Base-by-base conservation (phyloP, 2,329 filamentous ascomycete genomes). In the Colletotrichum sp. region DNA sequence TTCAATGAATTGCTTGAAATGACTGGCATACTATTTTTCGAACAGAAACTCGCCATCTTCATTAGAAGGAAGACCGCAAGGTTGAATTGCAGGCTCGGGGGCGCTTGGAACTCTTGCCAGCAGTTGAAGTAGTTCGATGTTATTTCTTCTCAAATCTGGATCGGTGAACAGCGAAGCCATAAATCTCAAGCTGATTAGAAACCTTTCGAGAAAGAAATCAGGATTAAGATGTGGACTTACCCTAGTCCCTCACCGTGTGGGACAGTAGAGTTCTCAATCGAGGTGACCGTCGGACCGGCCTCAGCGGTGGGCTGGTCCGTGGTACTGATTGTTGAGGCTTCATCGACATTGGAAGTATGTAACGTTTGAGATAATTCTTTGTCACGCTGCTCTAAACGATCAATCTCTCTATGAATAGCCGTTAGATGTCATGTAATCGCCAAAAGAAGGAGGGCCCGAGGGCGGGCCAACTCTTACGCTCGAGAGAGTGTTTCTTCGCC, bases 381-480 rank as follows among this genome's bases (percentile, higher is more conserved):
- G 19, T 69, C 72, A 19, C 52, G 30, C 52, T 80, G 69, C 69
- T 84, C 82, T 15, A 83, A 77, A 15, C 80, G 77, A 44, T 80
- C 71, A 34, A 82, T 80, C 25, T 76, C 65, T n/a, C 78, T 79
- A 22, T 13, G 11, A 25, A 52, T 22, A 22, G 44, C 44, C 44
- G n/a, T 52, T 13, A 52, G n/a, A 12, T 52, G 12, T 25, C 11
- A 19, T 57, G 52, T 34, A 19, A n/a, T 19, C 7, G 19, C 16
- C 12, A 25, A 29, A 30, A 25, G 1, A 15, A 39, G 15, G 36
- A 39, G 36, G 36, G 36, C 36, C 16, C 36, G 22, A 22, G 7
- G 62, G 29, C 16, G 19, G 13, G 27, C 16, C 15, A n/a, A 29
- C 6, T 22, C 77, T 19, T 78, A 80, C 75, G 80, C 78, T 72